phyloP scores from a whole-genome alignment of 2,329 filamentous ascomycete genomes.

The Cercospora beticola region DNA sequence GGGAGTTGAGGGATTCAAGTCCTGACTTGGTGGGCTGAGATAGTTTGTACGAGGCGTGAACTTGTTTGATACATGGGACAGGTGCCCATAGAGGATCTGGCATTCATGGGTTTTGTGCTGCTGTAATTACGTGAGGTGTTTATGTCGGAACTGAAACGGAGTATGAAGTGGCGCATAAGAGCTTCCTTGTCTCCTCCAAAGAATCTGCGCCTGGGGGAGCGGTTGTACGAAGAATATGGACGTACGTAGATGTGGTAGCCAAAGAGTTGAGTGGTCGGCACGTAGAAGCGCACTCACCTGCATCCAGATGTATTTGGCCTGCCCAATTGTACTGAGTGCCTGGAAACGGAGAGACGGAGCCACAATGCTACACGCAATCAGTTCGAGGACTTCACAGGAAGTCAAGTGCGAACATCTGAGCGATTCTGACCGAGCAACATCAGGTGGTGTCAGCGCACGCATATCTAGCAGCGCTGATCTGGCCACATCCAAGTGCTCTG shows the following conservation, averaged over 20 bases:
- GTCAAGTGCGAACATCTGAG: background rate
- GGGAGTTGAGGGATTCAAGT: background rate
- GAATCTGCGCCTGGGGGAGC: background rate
- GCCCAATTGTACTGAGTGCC: background rate
- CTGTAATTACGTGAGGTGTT: background rate
- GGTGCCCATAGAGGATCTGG: background rate
- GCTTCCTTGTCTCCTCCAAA: background rate
- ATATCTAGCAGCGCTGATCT: background rate
- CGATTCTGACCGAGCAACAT: background rate
- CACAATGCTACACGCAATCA: background rate
- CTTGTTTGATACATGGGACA: background rate
- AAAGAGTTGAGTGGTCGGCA: background rate
- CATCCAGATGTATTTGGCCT: background rate
- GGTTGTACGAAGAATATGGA: background rate
- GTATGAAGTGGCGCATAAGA: background rate
- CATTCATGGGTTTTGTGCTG: background rate
- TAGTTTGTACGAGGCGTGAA: no score
- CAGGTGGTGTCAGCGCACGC: background rate
- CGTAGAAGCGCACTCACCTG: background rate
- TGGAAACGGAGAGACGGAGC: background rate
- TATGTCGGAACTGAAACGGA: background rate
- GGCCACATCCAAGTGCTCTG: background rate
- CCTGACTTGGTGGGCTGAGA: no score
- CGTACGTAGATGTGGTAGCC: background rate
- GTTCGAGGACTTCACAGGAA: background rate